phyloP scores from a whole-genome alignment of 2,329 filamentous ascomycete species.

The Hortaea werneckii region DNA sequence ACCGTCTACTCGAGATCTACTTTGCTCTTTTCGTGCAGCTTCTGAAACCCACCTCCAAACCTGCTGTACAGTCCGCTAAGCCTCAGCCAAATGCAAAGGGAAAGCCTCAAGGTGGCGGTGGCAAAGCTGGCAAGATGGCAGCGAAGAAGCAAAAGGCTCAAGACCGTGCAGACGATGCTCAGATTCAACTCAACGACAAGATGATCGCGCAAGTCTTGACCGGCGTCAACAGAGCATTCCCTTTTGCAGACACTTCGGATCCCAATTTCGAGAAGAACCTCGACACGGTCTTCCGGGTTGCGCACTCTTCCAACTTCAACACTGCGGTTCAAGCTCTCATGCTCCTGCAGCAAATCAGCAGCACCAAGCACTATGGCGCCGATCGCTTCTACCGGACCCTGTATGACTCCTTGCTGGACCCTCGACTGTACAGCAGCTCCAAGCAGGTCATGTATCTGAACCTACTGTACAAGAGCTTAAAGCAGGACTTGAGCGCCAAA shows the following conservation, averaged over 20 bases:
- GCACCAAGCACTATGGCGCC: conserved; percentile 66
- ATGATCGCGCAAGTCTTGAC: conserved; percentile 83
- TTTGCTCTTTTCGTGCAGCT: conserved; percentile 79
- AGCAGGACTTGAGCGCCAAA: conserved; percentile 79
- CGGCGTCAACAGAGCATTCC: conserved; percentile 90
- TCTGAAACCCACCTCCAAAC: conserved; percentile 51
- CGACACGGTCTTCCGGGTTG: conserved; percentile 88
- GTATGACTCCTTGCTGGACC: conserved; percentile 89
- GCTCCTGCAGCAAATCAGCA: conserved; percentile 84
- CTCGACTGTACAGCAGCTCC: conserved; percentile 75
- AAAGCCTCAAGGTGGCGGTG: conserved; percentile 43
- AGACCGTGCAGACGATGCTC: conserved; percentile 27
- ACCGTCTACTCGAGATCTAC: conserved; percentile 77
- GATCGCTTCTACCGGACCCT: conserved; percentile 92
- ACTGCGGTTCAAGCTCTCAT: conserved; percentile 93
- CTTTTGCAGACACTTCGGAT: conserved; percentile 76
- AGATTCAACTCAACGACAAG: conserved; percentile 70
- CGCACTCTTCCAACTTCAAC: conserved; percentile 97
- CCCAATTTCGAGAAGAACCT: conserved; percentile 76
- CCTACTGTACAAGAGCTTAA: conserved; percentile 76
- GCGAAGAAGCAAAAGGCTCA: conserved; percentile 35
- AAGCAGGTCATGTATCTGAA: conserved; percentile 96
- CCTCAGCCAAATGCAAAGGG: conserved; percentile 14
- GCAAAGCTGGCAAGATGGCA: conserved; percentile 44
- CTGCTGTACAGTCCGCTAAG: conserved; percentile 1